phyloP scores from a whole-genome alignment of 331 rosid species.

The Spiraea crenata region DNA sequence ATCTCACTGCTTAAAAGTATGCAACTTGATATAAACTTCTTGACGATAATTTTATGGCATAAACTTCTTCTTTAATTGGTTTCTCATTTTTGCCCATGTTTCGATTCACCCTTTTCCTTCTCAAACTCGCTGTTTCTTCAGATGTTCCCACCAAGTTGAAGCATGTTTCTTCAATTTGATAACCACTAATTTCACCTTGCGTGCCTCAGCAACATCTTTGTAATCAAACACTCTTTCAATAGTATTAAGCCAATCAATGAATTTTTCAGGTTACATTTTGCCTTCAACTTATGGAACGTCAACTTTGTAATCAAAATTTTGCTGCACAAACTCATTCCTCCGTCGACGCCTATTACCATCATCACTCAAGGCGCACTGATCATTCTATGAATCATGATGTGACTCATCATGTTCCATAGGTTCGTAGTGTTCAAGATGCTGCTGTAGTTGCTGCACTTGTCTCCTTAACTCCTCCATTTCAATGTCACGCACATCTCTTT shows the following conservation, averaged over 20 bases:
- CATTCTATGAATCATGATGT: background rate
- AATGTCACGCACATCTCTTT: background rate
- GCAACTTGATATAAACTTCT: no score
- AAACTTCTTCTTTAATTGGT: no score
- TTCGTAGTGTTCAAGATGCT: no score
- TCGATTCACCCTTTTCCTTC: background rate
- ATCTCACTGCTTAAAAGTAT: no score
- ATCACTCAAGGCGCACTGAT: background rate
- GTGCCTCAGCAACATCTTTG: background rate
- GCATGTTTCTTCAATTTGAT: slow-evolving; percentile 10
- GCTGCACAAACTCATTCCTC: background rate
- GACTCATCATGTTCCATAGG: background rate
- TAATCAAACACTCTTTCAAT: slow-evolving; percentile 1
- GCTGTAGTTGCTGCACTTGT: background rate
- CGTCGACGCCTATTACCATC: background rate
- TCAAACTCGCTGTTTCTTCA: background rate
- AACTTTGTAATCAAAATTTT: background rate
- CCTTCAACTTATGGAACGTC: slow-evolving; percentile 10
- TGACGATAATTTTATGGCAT: no score
- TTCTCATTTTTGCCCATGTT: slow-evolving; percentile 7
- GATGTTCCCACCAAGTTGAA: slow-evolving; percentile 11
- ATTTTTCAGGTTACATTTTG: background rate
- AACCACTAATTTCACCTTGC: background rate
- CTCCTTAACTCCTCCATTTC: background rate
- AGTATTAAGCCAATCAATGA: background rate